These are phyloP conservation scores for Fallopia convolvulus DNA, from an alignment of 148 eudicot genomes.

Conservation along the genomic window DNA sequence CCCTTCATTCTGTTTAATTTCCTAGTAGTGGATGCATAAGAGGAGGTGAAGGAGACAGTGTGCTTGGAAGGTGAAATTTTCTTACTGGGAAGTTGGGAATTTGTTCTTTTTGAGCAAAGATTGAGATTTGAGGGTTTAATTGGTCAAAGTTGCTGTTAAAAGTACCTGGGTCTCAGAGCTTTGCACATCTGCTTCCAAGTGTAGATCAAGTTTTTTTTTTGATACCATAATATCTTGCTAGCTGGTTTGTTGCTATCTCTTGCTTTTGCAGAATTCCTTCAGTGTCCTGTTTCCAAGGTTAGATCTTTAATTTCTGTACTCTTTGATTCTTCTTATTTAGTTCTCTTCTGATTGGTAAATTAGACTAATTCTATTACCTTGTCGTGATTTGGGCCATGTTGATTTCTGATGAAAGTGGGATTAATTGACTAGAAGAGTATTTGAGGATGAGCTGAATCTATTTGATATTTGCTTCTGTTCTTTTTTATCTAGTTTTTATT, in stretches of 20 bases:
- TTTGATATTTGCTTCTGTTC: not conserved
- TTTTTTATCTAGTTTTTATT: not conserved
- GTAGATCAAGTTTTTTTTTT: not conserved
- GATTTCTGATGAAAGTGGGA: not conserved
- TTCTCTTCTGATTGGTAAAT: not conserved
- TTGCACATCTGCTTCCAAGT: not conserved
- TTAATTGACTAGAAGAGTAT: not conserved
- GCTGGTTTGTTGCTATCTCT: not conserved
- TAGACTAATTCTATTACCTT: not conserved
- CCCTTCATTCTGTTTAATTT: not conserved
- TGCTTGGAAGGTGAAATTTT: slow-evolving; percentile 2
- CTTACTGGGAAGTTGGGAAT: not conserved
- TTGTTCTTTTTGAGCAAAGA: not conserved
- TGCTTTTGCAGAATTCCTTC: slow-evolving; percentile 1
- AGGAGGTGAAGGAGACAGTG: slow-evolving; percentile 8
- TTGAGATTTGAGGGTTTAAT: slow-evolving; percentile 1
- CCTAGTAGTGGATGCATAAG: not conserved
- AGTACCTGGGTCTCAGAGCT: not conserved
- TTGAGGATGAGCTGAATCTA: not conserved
- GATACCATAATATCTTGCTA: not conserved
- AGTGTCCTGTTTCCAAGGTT: not conserved
- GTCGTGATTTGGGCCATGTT: not conserved
- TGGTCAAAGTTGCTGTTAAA: not conserved
- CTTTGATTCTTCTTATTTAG: not conserved
- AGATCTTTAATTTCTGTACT: not conserved